Base-by-base conservation (phyloP, 345 rosid genomes). In the Clarkia xantiana region DNA sequence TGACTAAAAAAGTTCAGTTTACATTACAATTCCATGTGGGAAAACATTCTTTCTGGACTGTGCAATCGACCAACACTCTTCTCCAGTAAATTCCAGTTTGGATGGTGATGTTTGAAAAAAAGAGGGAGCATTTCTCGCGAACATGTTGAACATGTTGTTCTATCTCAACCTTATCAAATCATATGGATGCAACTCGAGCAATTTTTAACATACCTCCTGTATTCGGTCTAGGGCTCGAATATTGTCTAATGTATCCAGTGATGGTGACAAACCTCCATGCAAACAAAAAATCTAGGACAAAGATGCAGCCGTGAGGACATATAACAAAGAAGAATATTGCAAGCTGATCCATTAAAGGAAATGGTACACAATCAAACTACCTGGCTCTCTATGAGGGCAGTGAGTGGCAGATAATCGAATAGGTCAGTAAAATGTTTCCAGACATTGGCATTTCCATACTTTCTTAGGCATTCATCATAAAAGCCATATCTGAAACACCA, bases 301-400 rank as follows among this genome's bases (percentile, higher is more conserved):
- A 25, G 0, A 43, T 16, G 38, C 39, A 46, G 13, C 6, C 10
- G n/a, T 23, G 25, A 3, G 42, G 42, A 44, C 41, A 20, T 69
- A 47, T 42, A 34, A 42, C 23, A 42, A 36, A 22, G 52, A 51
- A 51, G 9, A 42, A n/a, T 54, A 10, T 42, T 17, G 54, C 16
- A n/a, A 44, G 18, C 36, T 9, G 36, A 16, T 44, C 34, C 47
- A 57, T 3, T 42, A 0, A 53, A 36, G 17, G 42, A 1, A 42
- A 22, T 53, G 23, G 10, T 11, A 10, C 9, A 29, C 8, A 10
- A 29, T 10, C 6, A 29, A 29, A 29, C 36, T 54, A 88, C 94
- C 93, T 88, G 97, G 57, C 93, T 88, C 74, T 84, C 94, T 50
- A 88, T 88, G 63, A 88, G 94, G 38, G 97, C 93, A 15, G 95